These are phyloP conservation scores for Didymella sp. DNA, from an alignment of 2,329 filamentous ascomycete species.

Conservation along the genomic window DNA sequence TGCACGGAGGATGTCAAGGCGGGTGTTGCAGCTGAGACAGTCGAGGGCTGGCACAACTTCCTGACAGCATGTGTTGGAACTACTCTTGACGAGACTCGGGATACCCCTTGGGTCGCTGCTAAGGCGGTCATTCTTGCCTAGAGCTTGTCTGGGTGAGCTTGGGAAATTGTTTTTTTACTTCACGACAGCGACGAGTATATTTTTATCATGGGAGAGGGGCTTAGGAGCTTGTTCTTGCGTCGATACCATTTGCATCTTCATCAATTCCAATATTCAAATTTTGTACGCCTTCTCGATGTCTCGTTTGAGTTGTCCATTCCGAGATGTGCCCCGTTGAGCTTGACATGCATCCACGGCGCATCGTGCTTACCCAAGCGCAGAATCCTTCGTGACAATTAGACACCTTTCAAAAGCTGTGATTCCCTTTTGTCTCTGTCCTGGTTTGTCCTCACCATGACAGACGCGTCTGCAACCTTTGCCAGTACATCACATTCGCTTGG, in stretches of 20 bases:
- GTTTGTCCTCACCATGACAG: neutral
- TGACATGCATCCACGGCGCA: neutral
- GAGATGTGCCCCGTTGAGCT: neutral
- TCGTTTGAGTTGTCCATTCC: neutral
- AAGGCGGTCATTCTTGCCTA: slow-evolving; percentile 23
- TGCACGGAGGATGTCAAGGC: slow-evolving; percentile 56
- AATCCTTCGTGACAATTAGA: neutral
- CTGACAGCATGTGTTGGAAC: slow-evolving; percentile 63
- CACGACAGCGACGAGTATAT: neutral
- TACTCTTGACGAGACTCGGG: slow-evolving; percentile 53
- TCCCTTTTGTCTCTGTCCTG: neutral
- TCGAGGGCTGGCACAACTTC: slow-evolving; percentile 61
- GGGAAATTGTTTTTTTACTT: neutral
- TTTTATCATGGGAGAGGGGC: slow-evolving; percentile 4
- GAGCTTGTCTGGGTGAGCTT: neutral
- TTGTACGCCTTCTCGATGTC: neutral
- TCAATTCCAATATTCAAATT: neutral
- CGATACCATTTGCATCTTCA: slow-evolving; percentile 1
- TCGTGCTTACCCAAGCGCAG: neutral
- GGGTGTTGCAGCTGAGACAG: slow-evolving; percentile 55
- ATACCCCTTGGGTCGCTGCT: slow-evolving; percentile 59
- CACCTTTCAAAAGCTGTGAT: neutral
- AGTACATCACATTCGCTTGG: slow-evolving; percentile 15
- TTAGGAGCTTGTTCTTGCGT: neutral
- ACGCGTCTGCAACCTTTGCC: slow-evolving; percentile 3